phyloP scores from a whole-genome alignment of 1,284 basidiomycete species.

The Hemileia vastatrix region DNA sequence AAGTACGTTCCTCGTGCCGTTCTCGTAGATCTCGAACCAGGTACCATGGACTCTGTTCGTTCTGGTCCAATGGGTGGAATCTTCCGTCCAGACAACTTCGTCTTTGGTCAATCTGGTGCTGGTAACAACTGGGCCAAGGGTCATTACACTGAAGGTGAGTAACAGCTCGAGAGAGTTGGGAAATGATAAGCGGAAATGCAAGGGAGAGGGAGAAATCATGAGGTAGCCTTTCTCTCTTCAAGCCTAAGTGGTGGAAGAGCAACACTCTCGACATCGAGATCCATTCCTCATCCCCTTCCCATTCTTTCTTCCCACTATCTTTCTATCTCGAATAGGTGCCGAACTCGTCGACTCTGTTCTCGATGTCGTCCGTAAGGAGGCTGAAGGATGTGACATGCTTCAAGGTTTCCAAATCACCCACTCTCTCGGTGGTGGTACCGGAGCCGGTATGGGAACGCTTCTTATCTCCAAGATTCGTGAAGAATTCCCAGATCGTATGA shows the following conservation, averaged over 20 bases:
- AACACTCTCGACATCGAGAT: neutral
- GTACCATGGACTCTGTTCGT: constrained; percentile 90
- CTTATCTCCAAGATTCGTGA: constrained; percentile 57
- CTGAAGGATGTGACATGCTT: constrained; percentile 53
- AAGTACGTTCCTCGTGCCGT: constrained; percentile 49
- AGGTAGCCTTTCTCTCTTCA: neutral
- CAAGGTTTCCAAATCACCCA: constrained; percentile 57
- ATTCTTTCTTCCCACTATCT: too few relatives aligned
- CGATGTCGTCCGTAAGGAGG: constrained; percentile 55
- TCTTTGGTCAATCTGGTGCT: constrained; percentile 52
- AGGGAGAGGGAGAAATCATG: neutral
- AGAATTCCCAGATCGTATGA: constrained; percentile 57
- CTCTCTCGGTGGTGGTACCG: constrained; percentile 57
- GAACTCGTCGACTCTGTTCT: constrained; percentile 54
- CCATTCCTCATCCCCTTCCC: neutral
- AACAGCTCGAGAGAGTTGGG: neutral
- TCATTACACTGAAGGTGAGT: constrained; percentile 46
- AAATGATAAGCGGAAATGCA: neutral
- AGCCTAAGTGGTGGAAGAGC: neutral
- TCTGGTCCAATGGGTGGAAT: constrained; percentile 52
- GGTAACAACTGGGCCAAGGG: constrained; percentile 56
- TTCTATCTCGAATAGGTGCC: constrained; percentile 44
- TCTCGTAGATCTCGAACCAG: constrained; percentile 74
- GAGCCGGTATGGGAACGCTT: constrained; percentile 56
- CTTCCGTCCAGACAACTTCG: constrained; percentile 55